Base-by-base conservation (phyloP, 202 grass and related monocot species). In the Miscanthus sacchariflorus region DNA sequence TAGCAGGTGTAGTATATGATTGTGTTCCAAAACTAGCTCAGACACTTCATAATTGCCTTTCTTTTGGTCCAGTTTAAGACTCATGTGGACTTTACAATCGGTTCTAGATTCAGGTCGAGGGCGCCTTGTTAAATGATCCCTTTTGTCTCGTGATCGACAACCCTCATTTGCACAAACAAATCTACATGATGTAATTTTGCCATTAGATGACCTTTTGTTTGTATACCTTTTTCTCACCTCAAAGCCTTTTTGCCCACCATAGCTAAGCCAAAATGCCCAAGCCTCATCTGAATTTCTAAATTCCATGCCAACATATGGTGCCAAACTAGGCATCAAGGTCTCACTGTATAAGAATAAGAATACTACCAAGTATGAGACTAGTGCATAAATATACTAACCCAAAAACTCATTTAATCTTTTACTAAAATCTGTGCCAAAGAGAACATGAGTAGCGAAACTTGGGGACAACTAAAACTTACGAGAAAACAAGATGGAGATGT, bases 1-100 rank as follows among this genome's bases (percentile, higher is more conserved):
- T 10, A 68, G 70, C 73, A 83, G 38, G 69, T 17, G 54, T 28
- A 90, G 18, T n/a, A 74, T 56, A 82, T 90, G 89, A 27, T 90
- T 90, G 81, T 90, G 84, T 28, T 90, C 84, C 65, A 75, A 72
- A 10, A 90, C 63, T 59, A 90, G 77, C 43, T 90, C 89, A 9
- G 61, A 64, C 45, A 87, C 89, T 67, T 63, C n/a, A 63, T 87
- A 90, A 6, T 84, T 78, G 3, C 39, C 89, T 48, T 28, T 76
- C 30, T 68, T 52, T 52, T 70, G 80, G 59, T 87, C 63, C 13
- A 87, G 2, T 80, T 71, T 78, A 49, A 90, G 65, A 40, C 72
- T 74, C 79, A 87, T 87, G 33, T 73, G 77, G 36, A 87, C 89
- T 75, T 82, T 21, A 63, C 76, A 78, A 39, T 18, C 52, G 0